Conservation (phyloP, 129 eudicot genomes). For the Artemisia annua region DNA sequence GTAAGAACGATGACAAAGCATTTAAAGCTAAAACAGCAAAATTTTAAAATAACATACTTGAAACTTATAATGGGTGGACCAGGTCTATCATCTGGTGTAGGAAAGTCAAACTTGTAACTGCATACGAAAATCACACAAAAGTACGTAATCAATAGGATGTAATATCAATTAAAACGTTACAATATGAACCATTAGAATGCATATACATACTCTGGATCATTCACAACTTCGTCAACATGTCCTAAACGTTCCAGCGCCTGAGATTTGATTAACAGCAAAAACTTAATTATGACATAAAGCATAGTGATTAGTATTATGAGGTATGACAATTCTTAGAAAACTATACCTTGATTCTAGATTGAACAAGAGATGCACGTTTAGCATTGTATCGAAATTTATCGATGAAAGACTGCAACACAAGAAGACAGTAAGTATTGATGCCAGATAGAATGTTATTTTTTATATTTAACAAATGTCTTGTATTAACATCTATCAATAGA, state of each 20-base stretch:
- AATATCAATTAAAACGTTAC: constrained; percentile 4
- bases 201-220: constrained; percentile 89
- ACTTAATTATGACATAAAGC: not conserved
- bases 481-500: not conserved
- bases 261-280: constrained; percentile 16
- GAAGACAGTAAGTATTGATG: constrained; percentile 11
- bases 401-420: constrained; percentile 76
- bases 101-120: constrained; percentile 99
- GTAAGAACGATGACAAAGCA: constrained; percentile 8
- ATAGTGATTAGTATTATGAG: not conserved
- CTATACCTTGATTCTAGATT: constrained; percentile 93
- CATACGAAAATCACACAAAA: constrained; percentile 22
- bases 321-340: constrained; percentile 12
- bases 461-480: constrained; percentile 9
- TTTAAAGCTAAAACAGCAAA: constrained; percentile 15
- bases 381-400: constrained; percentile 99
- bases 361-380: constrained; percentile 99
- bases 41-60: constrained; percentile 51
- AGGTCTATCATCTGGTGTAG: constrained; percentile 97
- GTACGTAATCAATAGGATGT: constrained; percentile 6
- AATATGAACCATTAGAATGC: constrained; percentile 10
- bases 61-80: constrained; percentile 98
- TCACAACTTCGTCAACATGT: constrained; percentile 81
- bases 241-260: constrained; percentile 97
- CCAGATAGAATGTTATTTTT: not conserved